Base-by-base conservation (phyloP, 192 early-diverging fungal species). In the Endogone sp. region DNA sequence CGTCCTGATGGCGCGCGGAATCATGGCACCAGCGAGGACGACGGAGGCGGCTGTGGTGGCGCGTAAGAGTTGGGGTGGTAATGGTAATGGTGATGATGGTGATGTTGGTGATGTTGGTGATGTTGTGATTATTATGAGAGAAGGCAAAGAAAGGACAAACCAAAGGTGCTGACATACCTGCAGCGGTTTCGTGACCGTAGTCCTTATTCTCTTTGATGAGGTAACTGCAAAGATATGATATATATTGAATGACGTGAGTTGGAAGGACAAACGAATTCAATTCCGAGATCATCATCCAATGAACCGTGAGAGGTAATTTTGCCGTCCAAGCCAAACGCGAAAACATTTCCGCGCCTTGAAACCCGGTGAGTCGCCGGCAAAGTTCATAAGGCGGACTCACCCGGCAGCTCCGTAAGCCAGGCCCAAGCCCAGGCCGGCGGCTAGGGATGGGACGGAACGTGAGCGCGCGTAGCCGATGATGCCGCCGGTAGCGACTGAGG, bases 181-280 rank as follows among this genome's bases (percentile, higher is more conserved):
- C 62, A 54, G 80, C 77, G 27, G 73, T 76, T 66, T 81, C 80
- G 55, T 79, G 68, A 26, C 80, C 80, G 71, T 81, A 81, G 28
- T 76, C 65, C 28, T 58, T 60, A 59, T 81, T 79, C 25, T 76
- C 49, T 56, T 79, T 62, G 13, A 81, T 76, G 11, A 79, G 37
- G 55, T 71, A 75, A 20, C 70, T 66, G 28, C 13, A 29, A 70
- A 23, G 22, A n/a, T n/a, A n/a, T n/a, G n/a, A n/a, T n/a, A n/a
- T n/a, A n/a, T n/a, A n/a, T n/a, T n/a, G n/a, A n/a, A n/a, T n/a
- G n/a, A n/a, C n/a, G n/a, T n/a, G n/a, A n/a, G n/a, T n/a, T n/a
- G n/a, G n/a, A n/a, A n/a, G n/a, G n/a, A n/a, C n/a, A n/a, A n/a
- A n/a, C n/a, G n/a, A n/a, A n/a, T n/a, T n/a, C n/a, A n/a, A n/a